These are phyloP conservation scores for Umbelopsis vinacea DNA, from an alignment of 192 early-diverging fungal genomes.

Conservation along the genomic window DNA sequence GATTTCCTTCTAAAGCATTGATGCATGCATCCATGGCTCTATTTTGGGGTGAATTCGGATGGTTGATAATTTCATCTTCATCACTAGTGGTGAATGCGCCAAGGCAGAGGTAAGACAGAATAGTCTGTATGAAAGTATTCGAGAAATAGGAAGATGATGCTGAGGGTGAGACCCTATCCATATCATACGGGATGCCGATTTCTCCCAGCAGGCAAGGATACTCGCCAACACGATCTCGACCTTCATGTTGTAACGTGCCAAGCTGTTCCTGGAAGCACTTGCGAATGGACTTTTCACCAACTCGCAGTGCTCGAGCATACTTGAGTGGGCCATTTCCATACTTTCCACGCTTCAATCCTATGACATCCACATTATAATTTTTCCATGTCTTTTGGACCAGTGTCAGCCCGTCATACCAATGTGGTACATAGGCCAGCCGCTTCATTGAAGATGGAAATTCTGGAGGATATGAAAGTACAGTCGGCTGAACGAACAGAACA, in stretches of 20 bases:
- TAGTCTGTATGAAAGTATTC: not conserved
- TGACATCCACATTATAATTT: slow-evolving; percentile 58
- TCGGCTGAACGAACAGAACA: slow-evolving; percentile 62
- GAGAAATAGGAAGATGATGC: not conserved
- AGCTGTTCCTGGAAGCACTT: slow-evolving; percentile 56
- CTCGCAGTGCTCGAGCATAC: slow-evolving; percentile 50
- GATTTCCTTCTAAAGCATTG: slow-evolving; percentile 48
- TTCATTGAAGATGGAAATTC: slow-evolving; percentile 39
- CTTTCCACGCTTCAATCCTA: slow-evolving; percentile 60
- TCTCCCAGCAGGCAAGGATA: slow-evolving; percentile 55
- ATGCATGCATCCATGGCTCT: slow-evolving; percentile 60
- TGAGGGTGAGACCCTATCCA: slow-evolving; percentile 29
- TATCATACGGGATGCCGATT: slow-evolving; percentile 61
- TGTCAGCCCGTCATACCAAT: slow-evolving; percentile 67
- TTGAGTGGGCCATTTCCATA: slow-evolving; percentile 45
- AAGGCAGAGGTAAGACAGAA: not conserved
- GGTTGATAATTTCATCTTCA: slow-evolving; percentile 21
- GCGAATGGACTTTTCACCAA: slow-evolving; percentile 58
- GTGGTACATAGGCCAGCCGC: slow-evolving; percentile 58
- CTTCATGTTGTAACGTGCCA: slow-evolving; percentile 49
- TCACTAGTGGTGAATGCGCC: not conserved
- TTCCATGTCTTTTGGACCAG: slow-evolving; percentile 63
- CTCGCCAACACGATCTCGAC: slow-evolving; percentile 45
- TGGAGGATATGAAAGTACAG: slow-evolving; percentile 56
- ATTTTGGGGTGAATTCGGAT: slow-evolving; percentile 47